phyloP scores from a whole-genome alignment of 2,329 filamentous ascomycete species.

The Diaporthe batatas region DNA sequence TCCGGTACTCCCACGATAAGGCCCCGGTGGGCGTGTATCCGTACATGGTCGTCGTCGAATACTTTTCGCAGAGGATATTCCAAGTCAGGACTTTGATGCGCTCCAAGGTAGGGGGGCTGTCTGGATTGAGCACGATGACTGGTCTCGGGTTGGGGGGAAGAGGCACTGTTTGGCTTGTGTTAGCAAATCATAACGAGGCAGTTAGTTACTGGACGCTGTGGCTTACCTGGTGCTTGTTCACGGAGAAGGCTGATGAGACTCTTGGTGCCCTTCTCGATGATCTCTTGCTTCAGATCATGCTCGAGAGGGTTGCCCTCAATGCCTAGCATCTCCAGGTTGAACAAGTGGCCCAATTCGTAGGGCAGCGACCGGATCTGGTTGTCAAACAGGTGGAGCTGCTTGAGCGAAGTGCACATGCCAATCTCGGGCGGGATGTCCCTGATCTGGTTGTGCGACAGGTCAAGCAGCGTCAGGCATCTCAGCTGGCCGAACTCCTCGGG shows the following conservation, averaged over 20 bases:
- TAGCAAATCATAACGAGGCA: not conserved
- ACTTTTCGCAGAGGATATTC: conserved; percentile 96
- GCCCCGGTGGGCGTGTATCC: conserved; percentile 90
- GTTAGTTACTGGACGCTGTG: not conserved
- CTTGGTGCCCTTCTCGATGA: conserved; percentile 89
- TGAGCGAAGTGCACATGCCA: conserved; percentile 95
- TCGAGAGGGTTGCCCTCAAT: conserved; percentile 93
- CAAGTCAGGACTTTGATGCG: conserved; percentile 90
- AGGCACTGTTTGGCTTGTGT: conserved; percentile 69
- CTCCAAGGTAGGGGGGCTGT: conserved; percentile 70
- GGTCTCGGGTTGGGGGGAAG: conserved; percentile 81
- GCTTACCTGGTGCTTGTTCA: conserved; percentile 86
- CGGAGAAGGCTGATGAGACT: conserved; percentile 85
- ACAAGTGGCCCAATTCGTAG: conserved; percentile 88
- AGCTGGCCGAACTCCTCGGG: conserved; percentile 86
- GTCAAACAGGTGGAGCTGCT: conserved; percentile 88
- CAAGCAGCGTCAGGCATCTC: conserved; percentile 83
- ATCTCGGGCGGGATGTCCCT: conserved; percentile 87
- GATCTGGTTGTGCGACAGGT: conserved; percentile 90
- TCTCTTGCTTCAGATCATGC: conserved; percentile 80
- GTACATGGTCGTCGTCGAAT: conserved; percentile 86
- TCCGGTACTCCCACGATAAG: conserved; percentile 88
- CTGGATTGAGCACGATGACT: conserved; percentile 82
- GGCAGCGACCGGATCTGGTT: conserved; percentile 88
- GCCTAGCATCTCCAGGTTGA: conserved; percentile 88